These are phyloP conservation scores for Arctium minus DNA, from an alignment of 129 eudicot genomes.

Conservation along the genomic window DNA sequence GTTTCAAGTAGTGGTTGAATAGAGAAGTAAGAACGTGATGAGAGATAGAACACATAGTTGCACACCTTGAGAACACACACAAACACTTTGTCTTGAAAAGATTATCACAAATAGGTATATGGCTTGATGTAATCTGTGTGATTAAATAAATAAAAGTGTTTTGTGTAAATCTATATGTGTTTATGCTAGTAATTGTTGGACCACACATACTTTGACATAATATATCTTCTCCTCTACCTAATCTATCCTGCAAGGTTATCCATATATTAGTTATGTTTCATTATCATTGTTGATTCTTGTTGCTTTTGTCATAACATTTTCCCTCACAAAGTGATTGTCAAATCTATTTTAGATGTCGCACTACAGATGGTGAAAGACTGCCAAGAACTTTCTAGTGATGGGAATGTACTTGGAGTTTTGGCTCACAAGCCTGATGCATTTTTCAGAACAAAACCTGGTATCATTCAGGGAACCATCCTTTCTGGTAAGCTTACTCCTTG, in stretches of 20 bases:
- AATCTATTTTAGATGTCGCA: slow-evolving; percentile 32
- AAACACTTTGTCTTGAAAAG: no score
- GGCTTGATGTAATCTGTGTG: no score
- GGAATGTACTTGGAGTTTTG: slow-evolving; percentile 9
- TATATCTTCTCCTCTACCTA: neutral
- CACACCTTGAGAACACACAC: no score
- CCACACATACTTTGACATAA: neutral
- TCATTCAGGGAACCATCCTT: neutral
- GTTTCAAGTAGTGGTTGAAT: no score
- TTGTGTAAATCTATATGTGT: no score
- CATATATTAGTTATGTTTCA: neutral
- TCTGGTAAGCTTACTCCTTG: slow-evolving; percentile 3
- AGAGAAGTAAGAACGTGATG: no score
- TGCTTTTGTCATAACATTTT: neutral
- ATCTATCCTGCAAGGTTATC: neutral
- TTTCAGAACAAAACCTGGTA: neutral
- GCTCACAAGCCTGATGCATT: slow-evolving; percentile 33
- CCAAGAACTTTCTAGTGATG: slow-evolving; percentile 14
- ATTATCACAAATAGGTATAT: no score
- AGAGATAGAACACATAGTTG: no score
- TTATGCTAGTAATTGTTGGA: no score
- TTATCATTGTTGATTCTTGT: neutral
- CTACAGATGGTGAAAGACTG: slow-evolving; percentile 18
- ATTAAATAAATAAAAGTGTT: no score
- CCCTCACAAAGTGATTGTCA: neutral